Percentiles rank a stretch among this genome's conserved stretches.
phyloP scores from a whole-genome alignment of 768 basidiomycete genomes.

The Collybia sordida region DNA sequence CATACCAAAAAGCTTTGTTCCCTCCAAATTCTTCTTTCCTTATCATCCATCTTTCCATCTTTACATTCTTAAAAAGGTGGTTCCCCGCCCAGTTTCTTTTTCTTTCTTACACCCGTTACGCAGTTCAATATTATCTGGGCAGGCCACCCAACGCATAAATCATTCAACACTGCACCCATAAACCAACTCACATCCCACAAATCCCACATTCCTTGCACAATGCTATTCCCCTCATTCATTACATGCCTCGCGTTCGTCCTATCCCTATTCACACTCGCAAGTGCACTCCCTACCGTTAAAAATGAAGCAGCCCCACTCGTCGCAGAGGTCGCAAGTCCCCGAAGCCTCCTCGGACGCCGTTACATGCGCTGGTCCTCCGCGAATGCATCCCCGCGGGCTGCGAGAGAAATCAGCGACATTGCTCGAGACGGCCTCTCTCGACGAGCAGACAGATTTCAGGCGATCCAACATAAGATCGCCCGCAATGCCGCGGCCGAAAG shows the following conservation, averaged over 20 bases:
- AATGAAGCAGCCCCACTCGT: conserved; percentile 26
- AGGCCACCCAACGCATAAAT: conserved; percentile 9
- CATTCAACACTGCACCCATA: conserved; percentile 1
- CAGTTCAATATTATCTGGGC: conserved; percentile 3
- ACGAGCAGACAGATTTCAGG: conserved; percentile 9
- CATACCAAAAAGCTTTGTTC: too few species aligned
- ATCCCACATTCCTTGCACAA: conserved; percentile 21
- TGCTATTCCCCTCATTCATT: conserved; percentile 26
- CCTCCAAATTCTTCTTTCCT: neutral
- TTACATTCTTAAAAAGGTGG: too few species aligned
- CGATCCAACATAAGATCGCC: conserved; percentile 4
- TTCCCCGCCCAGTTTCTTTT: neutral
- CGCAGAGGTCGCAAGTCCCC: conserved; percentile 7
- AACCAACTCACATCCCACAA: conserved; percentile 34
- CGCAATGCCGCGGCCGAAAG: neutral
- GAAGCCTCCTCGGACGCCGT: conserved; percentile 20
- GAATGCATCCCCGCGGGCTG: neutral
- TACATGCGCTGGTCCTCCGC: conserved; percentile 14
- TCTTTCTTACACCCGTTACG: neutral
- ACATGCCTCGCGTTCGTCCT: conserved; percentile 30
- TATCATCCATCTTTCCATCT: neutral
- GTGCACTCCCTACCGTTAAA: conserved; percentile 31
- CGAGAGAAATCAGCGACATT: neutral
- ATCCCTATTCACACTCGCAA: conserved; percentile 33
- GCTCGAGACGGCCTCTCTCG: neutral